Base-by-base conservation (phyloP, 345 rosid genomes). In the Populus pruinosa region DNA sequence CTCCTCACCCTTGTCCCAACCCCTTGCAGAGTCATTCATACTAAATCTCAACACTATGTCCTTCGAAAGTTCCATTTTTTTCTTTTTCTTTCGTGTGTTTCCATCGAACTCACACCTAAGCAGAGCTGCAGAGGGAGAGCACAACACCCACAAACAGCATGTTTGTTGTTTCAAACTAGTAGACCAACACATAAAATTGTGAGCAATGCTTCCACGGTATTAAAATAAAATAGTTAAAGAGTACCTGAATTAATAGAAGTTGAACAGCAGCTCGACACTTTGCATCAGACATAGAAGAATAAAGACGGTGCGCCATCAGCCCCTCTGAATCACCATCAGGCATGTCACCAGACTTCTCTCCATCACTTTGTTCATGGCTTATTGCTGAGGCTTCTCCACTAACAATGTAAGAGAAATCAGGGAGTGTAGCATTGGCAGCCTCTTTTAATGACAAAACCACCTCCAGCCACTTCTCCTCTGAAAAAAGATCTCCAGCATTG, bases 241-340 rank as follows among this genome's bases (percentile, higher is more conserved):
- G 36, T 77, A 95, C 99, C 98, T 96, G 99, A 84, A 96, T 88
- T 87, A 96, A 78, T 84, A 96, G 81, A 81, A 96, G 98, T 82
- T 96, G 99, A 79, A 96, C 94, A 83, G 99, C 96, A 65, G 98
- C 97, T 70, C 99, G 89, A 85, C 99, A 96, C 81, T 96, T 96
- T 14, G 94, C 96, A 87, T 93, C 93, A 82, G 94, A 83, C 81
- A 96, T 81, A 75, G 89, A 83, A 61, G 87, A 84, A 84, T 84
- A 91, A 41, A 92, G 86, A 71, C 43, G 90, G 6, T 78, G 87
- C 13, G 84, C 77, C 84, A 83, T 82, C 78, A 70, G 82, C 77
- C 81, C 83, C 80, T 93, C 95, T 7, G 82, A 80, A 67, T 88
- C 83, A 62, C 80, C 88, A 75, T 81, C 87, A 77, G 87, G 81